Evolutionary conservation across 495 filamentous ascomycete species (phyloP).

Genomic region (Cercophora newfieldiana): DNA sequence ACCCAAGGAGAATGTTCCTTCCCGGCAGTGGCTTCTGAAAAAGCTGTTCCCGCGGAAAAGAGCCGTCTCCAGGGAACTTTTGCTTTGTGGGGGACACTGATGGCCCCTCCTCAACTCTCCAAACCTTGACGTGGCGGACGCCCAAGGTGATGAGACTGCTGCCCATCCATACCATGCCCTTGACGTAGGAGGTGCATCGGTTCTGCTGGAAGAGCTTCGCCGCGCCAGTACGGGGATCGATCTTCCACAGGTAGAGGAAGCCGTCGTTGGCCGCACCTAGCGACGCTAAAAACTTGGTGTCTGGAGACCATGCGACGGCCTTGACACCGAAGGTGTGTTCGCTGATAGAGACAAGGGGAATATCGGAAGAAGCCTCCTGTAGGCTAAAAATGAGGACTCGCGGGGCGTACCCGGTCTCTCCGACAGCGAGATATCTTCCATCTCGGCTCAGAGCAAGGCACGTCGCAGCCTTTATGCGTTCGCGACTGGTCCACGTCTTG

Average conservation of each 20-base stretch:
- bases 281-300: constrained; percentile 84
- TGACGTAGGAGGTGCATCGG: constrained; percentile 83
- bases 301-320: constrained; percentile 83
- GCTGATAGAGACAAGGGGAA: constrained; percentile 77
- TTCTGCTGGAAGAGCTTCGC: constrained; percentile 88
- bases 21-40: constrained; percentile 55
- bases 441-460: constrained; percentile 88
- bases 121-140: constrained; percentile 89
- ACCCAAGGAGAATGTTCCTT: constrained; percentile 71
- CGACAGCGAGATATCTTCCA: constrained; percentile 85
- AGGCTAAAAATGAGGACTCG: constrained; percentile 88
- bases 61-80: constrained; percentile 43
- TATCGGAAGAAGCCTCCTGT: constrained; percentile 72
- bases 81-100: constrained; percentile 49
- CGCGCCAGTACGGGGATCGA: constrained; percentile 80
- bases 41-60: constrained; percentile 33
- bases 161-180: constrained; percentile 87
- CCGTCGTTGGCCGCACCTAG: constrained; percentile 89
- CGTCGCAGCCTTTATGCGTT: constrained; percentile 94
- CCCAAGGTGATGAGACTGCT: constrained; percentile 63
- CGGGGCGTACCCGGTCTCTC: constrained; percentile 94
- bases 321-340: constrained; percentile 91
- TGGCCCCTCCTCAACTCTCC: constrained; percentile 70
- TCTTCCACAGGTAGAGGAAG: constrained; percentile 87
- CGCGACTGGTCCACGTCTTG: constrained; percentile 77